Evolutionary conservation across 345 rosid species (phyloP).

Genomic region (Brassica juncea): DNA sequence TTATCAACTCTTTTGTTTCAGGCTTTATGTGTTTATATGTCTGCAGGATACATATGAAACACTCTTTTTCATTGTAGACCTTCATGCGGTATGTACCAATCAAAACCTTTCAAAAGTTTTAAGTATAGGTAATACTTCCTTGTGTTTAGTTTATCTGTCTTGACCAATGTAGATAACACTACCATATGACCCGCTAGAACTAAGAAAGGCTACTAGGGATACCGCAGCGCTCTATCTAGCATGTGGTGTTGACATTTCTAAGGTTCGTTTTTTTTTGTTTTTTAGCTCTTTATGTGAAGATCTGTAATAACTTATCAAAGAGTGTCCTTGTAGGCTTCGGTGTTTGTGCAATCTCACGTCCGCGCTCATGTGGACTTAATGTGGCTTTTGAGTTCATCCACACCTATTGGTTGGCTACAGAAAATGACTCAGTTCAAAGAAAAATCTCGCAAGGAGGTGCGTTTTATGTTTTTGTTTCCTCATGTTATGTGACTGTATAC

Average conservation of each 20-base stretch:
- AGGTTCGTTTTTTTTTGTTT: slow-evolving; percentile 44
- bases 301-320: background rate
- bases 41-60: slow-evolving; percentile 84
- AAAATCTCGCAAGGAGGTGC: slow-evolving; percentile 83
- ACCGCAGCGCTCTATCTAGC: slow-evolving; percentile 93
- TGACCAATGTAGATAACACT: slow-evolving; percentile 58
- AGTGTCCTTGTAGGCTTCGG: slow-evolving; percentile 66
- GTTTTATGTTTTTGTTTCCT: slow-evolving; percentile 24
- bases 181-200: slow-evolving; percentile 68
- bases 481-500: slow-evolving; percentile 1
- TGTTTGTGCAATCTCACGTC: slow-evolving; percentile 88
- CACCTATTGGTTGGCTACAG: slow-evolving; percentile 92
- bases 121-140: background rate
- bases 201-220: slow-evolving; percentile 73
- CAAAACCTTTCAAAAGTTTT: background rate
- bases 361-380: slow-evolving; percentile 77
- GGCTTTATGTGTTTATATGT: slow-evolving; percentile 2
- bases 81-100: slow-evolving; percentile 69
- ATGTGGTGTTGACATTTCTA: slow-evolving; percentile 79
- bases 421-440: slow-evolving; percentile 94
- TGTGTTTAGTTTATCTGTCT: background rate
- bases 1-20: background rate
- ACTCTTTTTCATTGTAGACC: slow-evolving; percentile 82
- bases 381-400: slow-evolving; percentile 77
- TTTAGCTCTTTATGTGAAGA: background rate